Evolutionary conservation across 1,284 basidiomycete species (phyloP).

Genomic region (Cryptococcus maquisensis): DNA sequence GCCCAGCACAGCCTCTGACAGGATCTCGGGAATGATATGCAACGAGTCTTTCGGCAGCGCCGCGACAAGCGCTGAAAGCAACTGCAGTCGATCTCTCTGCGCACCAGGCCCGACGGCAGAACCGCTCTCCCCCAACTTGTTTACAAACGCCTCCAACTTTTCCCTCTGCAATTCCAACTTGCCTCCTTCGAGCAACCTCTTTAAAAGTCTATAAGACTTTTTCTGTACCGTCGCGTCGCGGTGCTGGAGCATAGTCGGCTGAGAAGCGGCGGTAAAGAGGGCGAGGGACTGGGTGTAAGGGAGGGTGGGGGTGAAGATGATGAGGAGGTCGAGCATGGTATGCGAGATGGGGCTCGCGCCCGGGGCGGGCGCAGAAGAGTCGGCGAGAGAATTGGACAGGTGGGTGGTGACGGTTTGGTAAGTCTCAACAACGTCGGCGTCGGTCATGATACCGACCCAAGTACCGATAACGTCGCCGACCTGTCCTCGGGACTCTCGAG

Average conservation of each 20-base stretch:
- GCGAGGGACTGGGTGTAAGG: slow-evolving; percentile 58
- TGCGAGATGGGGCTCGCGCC: slow-evolving; percentile 57
- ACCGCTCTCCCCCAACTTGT: slow-evolving; percentile 57
- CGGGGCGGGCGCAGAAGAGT: slow-evolving; percentile 37
- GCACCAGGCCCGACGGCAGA: slow-evolving; percentile 73
- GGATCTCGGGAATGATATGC: slow-evolving; percentile 79
- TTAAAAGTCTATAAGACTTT: slow-evolving; percentile 84
- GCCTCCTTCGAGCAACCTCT: slow-evolving; percentile 63
- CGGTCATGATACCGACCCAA: slow-evolving; percentile 79
- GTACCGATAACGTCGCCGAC: slow-evolving; percentile 83
- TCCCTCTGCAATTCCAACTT: slow-evolving; percentile 56
- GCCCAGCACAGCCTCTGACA: slow-evolving; percentile 94
- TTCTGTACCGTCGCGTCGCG: slow-evolving; percentile 89
- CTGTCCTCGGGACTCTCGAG: slow-evolving; percentile 68
- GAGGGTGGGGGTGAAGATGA: slow-evolving; percentile 78
- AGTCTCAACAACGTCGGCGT: slow-evolving; percentile 72
- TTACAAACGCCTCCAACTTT: slow-evolving; percentile 56
- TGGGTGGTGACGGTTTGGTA: slow-evolving; percentile 74
- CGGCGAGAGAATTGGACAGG: slow-evolving; percentile 65
- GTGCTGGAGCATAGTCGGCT: slow-evolving; percentile 51
- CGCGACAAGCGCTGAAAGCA: slow-evolving; percentile 71
- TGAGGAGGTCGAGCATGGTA: slow-evolving; percentile 84
- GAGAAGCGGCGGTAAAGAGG: slow-evolving; percentile 57
- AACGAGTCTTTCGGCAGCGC: slow-evolving; percentile 67
- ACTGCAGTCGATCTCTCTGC: slow-evolving; percentile 83